These are phyloP conservation scores for Rhodamnia argentea DNA, from an alignment of 345 rosid genomes.

Conservation along the genomic window DNA sequence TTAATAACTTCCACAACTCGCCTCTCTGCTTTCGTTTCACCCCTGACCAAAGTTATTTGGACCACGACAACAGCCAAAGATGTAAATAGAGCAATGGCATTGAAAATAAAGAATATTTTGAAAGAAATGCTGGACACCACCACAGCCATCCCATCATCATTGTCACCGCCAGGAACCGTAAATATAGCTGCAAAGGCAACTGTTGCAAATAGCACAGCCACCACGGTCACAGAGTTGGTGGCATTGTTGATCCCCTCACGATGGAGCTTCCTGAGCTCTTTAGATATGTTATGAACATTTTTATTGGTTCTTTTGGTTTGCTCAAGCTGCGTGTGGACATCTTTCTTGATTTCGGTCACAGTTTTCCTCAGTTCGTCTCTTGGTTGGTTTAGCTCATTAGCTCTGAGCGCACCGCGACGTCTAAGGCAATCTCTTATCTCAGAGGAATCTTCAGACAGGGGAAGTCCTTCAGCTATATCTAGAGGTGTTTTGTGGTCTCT, in stretches of 20 bases:
- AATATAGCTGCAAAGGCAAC: constrained; percentile 24
- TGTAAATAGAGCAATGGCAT: constrained; percentile 73
- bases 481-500: constrained; percentile 11
- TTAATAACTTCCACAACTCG: constrained; percentile 81
- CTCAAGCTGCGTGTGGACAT: constrained; percentile 2
- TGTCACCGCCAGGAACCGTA: constrained; percentile 22
- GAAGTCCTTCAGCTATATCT: constrained; percentile 9
- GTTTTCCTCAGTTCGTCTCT: constrained; percentile 10
- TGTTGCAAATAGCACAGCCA: constrained; percentile 16
- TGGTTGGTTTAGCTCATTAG: constrained; percentile 8
- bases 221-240: constrained; percentile 15
- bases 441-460: constrained; percentile 6
- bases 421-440: constrained; percentile 4
- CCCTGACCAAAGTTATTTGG: constrained; percentile 82
- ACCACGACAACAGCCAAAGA: constrained; percentile 89
- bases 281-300: constrained; percentile 8
- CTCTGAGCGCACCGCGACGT: background rate
- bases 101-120: constrained; percentile 63
- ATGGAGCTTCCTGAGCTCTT: constrained; percentile 13
- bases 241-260: constrained; percentile 16
- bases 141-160: constrained; percentile 46
- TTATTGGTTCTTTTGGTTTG: constrained; percentile 4
- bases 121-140: constrained; percentile 33
- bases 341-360: constrained; percentile 1
- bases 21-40: constrained; percentile 71